A percentile compares a stretch with the other conserved stretches of the same genome.
Evolutionary conservation across 2,329 filamentous ascomycete genomes (phyloP).

Genomic region (Xylaria sp.): DNA sequence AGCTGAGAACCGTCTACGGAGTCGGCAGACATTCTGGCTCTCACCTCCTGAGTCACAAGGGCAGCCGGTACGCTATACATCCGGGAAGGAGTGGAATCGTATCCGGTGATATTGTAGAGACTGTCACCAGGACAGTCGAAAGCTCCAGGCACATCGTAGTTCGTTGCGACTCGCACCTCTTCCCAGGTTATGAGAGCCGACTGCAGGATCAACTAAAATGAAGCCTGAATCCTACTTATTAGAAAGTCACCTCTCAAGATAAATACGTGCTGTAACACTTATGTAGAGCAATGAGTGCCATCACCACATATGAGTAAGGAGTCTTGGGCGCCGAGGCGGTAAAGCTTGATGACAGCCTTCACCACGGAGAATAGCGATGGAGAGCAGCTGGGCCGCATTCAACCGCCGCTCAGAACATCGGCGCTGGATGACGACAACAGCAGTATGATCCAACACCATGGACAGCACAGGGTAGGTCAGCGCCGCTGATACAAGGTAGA

Average conservation of each 20-base stretch:
- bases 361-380: slow-evolving; percentile 6
- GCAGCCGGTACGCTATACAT: neutral
- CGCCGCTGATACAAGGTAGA: neutral
- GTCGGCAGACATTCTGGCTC: neutral
- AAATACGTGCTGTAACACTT: neutral
- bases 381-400: neutral
- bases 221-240: neutral
- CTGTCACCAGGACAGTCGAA: neutral
- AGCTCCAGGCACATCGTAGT: neutral
- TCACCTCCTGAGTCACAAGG: neutral
- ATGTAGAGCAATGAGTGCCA: neutral
- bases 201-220: neutral
- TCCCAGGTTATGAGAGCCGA: slow-evolving; percentile 1
- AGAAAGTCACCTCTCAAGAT: neutral
- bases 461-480: slow-evolving; percentile 1
- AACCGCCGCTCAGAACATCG: neutral
- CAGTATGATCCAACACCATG: neutral
- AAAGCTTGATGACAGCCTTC: neutral
- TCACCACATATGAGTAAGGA: neutral
- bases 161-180: neutral
- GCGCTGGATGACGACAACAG: neutral
- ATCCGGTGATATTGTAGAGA: neutral
- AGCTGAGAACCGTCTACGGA: neutral
- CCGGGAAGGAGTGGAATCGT: neutral
- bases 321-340: neutral